Evolutionary conservation across 2,329 filamentous ascomycete genomes (phyloP).

Genomic region (Neopestalotiopsis clavispora): DNA sequence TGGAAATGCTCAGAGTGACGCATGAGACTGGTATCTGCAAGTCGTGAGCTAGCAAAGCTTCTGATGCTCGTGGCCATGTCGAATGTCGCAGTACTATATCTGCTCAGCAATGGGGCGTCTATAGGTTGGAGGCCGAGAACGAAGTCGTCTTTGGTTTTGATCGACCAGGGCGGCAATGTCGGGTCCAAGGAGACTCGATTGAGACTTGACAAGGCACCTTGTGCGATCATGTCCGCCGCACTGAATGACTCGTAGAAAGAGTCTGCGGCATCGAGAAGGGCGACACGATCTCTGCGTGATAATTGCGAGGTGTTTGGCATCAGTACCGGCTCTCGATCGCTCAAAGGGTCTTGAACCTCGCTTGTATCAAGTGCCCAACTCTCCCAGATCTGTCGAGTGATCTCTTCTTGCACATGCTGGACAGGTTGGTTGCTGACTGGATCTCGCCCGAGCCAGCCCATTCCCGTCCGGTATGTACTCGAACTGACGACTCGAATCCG

Average conservation of each 20-base stretch:
- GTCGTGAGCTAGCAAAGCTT: conserved; percentile 33
- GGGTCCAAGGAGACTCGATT: conserved; percentile 60
- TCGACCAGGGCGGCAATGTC: conserved; percentile 61
- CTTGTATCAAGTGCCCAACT: conserved; percentile 70
- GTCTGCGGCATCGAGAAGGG: conserved; percentile 48
- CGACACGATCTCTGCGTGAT: conserved; percentile 16
- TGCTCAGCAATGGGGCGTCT: conserved; percentile 44
- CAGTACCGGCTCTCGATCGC: conserved; percentile 30
- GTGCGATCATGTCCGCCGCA: conserved; percentile 65
- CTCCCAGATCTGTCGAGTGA: conserved; percentile 68
- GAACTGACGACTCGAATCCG: conserved; percentile 80
- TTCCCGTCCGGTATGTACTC: conserved; percentile 75
- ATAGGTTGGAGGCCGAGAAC: conserved; percentile 53
- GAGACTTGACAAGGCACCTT: conserved; percentile 48
- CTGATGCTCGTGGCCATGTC: conserved; percentile 40
- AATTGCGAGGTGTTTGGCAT: conserved; percentile 41
- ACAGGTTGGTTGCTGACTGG: conserved; percentile 43
- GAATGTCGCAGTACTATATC: conserved; percentile 36
- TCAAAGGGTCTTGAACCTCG: conserved; percentile 55
- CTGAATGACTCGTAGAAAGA: conserved; percentile 66
- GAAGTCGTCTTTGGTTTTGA: conserved; percentile 55
- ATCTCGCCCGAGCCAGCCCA: conserved; percentile 78
- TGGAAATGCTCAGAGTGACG: not conserved
- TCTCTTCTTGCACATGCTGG: conserved; percentile 61
- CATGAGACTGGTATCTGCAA: conserved; percentile 15